Base-by-base conservation (phyloP, 352 stramenopile species). In the Pythium insidiosum region DNA sequence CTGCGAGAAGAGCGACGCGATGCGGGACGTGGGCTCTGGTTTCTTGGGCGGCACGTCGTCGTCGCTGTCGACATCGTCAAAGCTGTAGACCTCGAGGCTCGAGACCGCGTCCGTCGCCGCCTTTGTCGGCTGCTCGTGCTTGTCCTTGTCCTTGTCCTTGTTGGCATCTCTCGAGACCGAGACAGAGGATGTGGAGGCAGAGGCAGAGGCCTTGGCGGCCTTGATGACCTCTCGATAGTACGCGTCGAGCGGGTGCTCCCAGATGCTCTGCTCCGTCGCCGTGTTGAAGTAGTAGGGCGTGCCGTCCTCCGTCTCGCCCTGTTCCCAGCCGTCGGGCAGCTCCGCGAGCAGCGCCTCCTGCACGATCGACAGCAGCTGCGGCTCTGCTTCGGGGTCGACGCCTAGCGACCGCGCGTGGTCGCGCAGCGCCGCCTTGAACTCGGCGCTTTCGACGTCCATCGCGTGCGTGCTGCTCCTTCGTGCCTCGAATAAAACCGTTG, bases 271-370 rank as follows among this genome's bases (percentile, higher is more conserved):
- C 18, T 76, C 68, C 0, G 68, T 77, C 26, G 44, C 64, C 12
- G 63, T 47, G 42, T 84, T 76, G 46, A 80, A 84, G 49, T 80
- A 80, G 46, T 84, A 84, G n/a, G 75, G 66, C 39, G 68, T 81
- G 30, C 68, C 71, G 34, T 84, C 68, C 39, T 84, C 71, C 15
- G 67, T 81, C 55, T 78, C 66, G 23, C 69, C 71, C 43, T 84
- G 71, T 33, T 84, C 71, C 68, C 71, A 84, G 40, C 63, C 61
- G 13, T 65, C 31, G 11, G 67, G 70, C 9, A 83, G 41, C 41
- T 73, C 67, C 18, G 68, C 70, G 6, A 76, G 58, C 37, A 83
- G 51, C 21, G 70, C 67, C 53, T 83, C 70, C 31, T 83, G 58
- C 1, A 77, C 71, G 35, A 78, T 53, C 37, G 53, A 40, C n/a